Percentiles rank a stretch among this genome's conserved stretches.
phyloP scores from a whole-genome alignment of 768 basidiomycete species.

The Candolleomyces eurysporus region DNA sequence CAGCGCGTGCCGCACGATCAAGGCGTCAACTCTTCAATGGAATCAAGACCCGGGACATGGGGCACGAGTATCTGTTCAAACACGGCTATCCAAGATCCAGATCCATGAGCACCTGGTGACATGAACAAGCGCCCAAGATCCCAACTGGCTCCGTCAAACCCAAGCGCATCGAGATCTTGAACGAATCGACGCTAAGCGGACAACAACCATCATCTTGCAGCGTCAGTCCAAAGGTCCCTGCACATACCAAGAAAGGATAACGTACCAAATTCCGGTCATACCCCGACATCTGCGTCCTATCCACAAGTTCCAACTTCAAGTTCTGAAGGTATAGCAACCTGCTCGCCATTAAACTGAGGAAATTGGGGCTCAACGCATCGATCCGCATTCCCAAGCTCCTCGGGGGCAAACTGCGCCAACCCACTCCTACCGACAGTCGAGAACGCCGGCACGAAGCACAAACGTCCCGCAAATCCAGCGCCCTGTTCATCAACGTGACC shows the following conservation, averaged over 20 bases:
- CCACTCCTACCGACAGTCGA: too few relatives aligned
- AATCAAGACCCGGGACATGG: slow-evolving; percentile 7
- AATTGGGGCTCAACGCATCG: neutral
- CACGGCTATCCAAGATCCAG: slow-evolving; percentile 5
- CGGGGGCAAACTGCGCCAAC: too few relatives aligned
- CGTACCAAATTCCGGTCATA: too few relatives aligned
- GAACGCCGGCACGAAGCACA: too few relatives aligned
- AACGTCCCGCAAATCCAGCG: too few relatives aligned
- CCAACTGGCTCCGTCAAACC: neutral
- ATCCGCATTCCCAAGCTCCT: too few relatives aligned
- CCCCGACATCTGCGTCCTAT: too few relatives aligned
- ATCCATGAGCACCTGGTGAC: slow-evolving; percentile 3
- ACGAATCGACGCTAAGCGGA: neutral
- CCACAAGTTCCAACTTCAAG: too few relatives aligned
- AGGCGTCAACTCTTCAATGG: neutral
- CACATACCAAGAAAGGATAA: too few relatives aligned
- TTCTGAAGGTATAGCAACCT: too few relatives aligned
- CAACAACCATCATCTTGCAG: neutral
- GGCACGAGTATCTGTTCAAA: slow-evolving; percentile 7
- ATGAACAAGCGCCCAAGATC: slow-evolving; percentile 5
- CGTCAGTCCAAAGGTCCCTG: neutral
- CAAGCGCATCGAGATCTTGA: neutral
- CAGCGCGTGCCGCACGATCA: too few relatives aligned
- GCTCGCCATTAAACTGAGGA: neutral
- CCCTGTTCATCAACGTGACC: too few relatives aligned